Percentiles rank a stretch among this genome's conserved stretches.
phyloP scores from a whole-genome alignment of 2,329 filamentous ascomycete species.

The Ophiosphaerella herpotricha region DNA sequence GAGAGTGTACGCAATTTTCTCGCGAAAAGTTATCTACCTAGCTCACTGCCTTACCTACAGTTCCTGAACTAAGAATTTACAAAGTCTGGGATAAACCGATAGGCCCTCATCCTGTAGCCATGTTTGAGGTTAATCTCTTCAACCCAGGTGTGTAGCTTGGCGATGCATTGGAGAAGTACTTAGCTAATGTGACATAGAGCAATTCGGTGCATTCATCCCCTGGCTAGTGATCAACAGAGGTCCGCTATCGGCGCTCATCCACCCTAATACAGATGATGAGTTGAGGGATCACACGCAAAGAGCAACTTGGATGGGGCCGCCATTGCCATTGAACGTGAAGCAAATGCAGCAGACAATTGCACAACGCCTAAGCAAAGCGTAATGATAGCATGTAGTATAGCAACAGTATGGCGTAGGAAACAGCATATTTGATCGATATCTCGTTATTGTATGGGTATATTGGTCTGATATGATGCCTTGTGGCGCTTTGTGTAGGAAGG shows the following conservation, averaged over 20 bases:
- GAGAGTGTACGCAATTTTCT: conserved; percentile 66
- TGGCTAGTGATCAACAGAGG: conserved; percentile 85
- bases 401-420: too few relatives aligned
- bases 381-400: background rate
- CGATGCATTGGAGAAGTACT: background rate
- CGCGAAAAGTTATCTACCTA: background rate
- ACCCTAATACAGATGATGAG: conserved; percentile 77
- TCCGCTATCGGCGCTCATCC: conserved; percentile 76
- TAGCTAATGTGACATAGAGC: conserved; percentile 50
- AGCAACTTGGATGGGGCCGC: conserved; percentile 76
- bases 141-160: conserved; percentile 58
- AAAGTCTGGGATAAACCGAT: conserved; percentile 75
- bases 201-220: conserved; percentile 86
- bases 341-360: conserved; percentile 49
- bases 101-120: conserved; percentile 80
- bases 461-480: too few relatives aligned
- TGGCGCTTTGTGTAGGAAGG: too few relatives aligned
- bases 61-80: conserved; percentile 85
- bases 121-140: conserved; percentile 93
- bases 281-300: conserved; percentile 67
- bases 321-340: conserved; percentile 63
- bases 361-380: background rate
- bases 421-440: too few relatives aligned
- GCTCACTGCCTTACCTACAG: conserved; percentile 49
- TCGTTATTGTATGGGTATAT: too few relatives aligned